A percentile compares a stretch with the other conserved stretches of the same genome.
Evolutionary conservation across 768 basidiomycete genomes (phyloP).

Genomic region (Boletus rubescentipes): DNA sequence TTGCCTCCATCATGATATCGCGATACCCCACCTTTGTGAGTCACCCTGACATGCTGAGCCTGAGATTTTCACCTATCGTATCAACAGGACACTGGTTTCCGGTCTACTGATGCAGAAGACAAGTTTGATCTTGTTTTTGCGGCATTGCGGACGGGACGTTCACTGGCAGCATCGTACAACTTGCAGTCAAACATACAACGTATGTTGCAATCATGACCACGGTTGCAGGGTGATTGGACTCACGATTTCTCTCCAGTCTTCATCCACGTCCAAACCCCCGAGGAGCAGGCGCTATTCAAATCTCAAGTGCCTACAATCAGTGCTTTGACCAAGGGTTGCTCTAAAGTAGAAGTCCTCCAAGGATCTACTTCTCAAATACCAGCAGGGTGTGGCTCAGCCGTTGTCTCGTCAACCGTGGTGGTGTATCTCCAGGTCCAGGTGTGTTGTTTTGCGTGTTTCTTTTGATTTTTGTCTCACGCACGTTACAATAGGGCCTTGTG

Average conservation of each 20-base stretch:
- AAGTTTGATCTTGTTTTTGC: conserved; percentile 86
- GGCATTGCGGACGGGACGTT: conserved; percentile 59
- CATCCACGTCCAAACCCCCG: conserved; percentile 64
- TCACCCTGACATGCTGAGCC: conserved; percentile 6
- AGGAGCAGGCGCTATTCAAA: conserved; percentile 65
- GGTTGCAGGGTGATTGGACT: not conserved
- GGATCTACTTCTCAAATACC: conserved; percentile 65
- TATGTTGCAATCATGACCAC: not conserved
- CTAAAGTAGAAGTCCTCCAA: conserved; percentile 66
- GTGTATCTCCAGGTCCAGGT: conserved; percentile 87
- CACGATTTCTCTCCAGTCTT: conserved; percentile 48
- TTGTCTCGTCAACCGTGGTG: conserved; percentile 71
- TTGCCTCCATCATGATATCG: conserved; percentile 86
- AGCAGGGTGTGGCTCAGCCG: conserved; percentile 74
- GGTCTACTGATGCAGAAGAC: conserved; percentile 71
- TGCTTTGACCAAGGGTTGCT: conserved; percentile 86
- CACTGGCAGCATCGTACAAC: conserved; percentile 73
- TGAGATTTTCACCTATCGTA: not conserved
- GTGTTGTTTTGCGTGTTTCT: conserved; percentile 20
- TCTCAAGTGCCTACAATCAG: conserved; percentile 74
- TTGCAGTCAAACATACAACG: conserved; percentile 69
- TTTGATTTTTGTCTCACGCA: not conserved
- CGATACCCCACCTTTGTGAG: conserved; percentile 78
- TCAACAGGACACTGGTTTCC: conserved; percentile 56
- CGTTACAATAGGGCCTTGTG: conserved; percentile 69